Percentiles rank a stretch among this genome's conserved stretches.
These are phyloP conservation scores for Aspergillus neotritici DNA, from an alignment of 2,329 filamentous ascomycete species.

Conservation along the genomic window DNA sequence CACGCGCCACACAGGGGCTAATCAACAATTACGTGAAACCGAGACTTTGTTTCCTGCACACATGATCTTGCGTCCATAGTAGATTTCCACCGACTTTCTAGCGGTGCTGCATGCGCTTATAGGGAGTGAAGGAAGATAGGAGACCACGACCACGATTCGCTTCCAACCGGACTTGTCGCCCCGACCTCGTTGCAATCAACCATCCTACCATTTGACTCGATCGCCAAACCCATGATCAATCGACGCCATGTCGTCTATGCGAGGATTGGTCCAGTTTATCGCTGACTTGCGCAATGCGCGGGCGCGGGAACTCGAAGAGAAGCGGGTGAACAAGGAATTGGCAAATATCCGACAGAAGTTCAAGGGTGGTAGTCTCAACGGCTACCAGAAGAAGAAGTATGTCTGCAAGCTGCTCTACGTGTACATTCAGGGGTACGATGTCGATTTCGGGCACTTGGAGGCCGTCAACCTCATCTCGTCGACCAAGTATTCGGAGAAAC, in stretches of 20 bases:
- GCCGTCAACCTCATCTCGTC: slow-evolving; percentile 97
- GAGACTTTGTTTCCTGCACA: background rate
- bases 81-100: no score
- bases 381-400: slow-evolving; percentile 99
- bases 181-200: no score
- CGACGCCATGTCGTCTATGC: slow-evolving; percentile 43
- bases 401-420: slow-evolving; percentile 99
- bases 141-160: no score
- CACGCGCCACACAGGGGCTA: slow-evolving; percentile 17
- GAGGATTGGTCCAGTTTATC: slow-evolving; percentile 93
- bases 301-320: slow-evolving; percentile 93
- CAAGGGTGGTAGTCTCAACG: slow-evolving; percentile 87
- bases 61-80: background rate
- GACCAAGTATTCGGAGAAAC: slow-evolving; percentile 97
- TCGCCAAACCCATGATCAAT: background rate
- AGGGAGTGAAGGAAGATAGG: no score
- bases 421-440: slow-evolving; percentile 97
- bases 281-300: slow-evolving; percentile 91
- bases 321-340: slow-evolving; percentile 98
- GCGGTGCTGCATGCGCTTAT: no score
- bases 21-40: background rate
- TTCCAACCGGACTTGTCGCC: no score
- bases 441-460: slow-evolving; percentile 97
- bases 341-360: slow-evolving; percentile 99
- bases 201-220: no score